These are phyloP conservation scores for Galeopsis tetrahit DNA, from an alignment of 257 asterid species.

Conservation along the genomic window DNA sequence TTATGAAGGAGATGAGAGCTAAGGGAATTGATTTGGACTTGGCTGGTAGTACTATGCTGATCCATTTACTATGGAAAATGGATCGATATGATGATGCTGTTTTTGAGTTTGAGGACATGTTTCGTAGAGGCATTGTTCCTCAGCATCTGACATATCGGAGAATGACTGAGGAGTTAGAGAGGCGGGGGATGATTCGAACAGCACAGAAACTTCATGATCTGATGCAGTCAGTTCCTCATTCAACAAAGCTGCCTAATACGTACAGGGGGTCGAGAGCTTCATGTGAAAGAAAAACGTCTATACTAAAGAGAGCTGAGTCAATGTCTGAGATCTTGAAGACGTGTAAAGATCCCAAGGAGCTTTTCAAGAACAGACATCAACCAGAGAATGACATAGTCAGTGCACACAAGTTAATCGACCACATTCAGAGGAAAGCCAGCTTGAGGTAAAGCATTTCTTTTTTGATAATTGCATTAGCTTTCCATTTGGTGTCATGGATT, in stretches of 20 bases:
- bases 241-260: constrained; percentile 75
- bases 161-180: constrained; percentile 53
- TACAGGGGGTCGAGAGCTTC: constrained; percentile 45
- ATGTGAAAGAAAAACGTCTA: constrained; percentile 47
- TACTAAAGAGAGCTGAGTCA: constrained; percentile 68
- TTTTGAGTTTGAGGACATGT: constrained; percentile 69
- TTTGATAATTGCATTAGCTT: constrained; percentile 4
- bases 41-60: constrained; percentile 78
- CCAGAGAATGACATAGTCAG: constrained; percentile 42
- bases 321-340: constrained; percentile 70
- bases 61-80: constrained; percentile 62
- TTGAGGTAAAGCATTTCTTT: constrained; percentile 17
- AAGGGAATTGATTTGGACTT: constrained; percentile 81
- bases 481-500: not conserved
- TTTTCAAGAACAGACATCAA: constrained; percentile 47
- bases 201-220: constrained; percentile 55
- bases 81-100: constrained; percentile 62
- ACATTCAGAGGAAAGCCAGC: constrained; percentile 36
- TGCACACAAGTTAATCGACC: constrained; percentile 47
- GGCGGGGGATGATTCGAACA: constrained; percentile 57
- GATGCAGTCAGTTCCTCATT: constrained; percentile 72
- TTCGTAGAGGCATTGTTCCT: constrained; percentile 85
- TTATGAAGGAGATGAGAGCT: constrained; percentile 71
- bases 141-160: constrained; percentile 77
- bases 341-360: constrained; percentile 56